Base-by-base conservation (phyloP, 495 filamentous ascomycete species). In the Aspergillus biplanus region DNA sequence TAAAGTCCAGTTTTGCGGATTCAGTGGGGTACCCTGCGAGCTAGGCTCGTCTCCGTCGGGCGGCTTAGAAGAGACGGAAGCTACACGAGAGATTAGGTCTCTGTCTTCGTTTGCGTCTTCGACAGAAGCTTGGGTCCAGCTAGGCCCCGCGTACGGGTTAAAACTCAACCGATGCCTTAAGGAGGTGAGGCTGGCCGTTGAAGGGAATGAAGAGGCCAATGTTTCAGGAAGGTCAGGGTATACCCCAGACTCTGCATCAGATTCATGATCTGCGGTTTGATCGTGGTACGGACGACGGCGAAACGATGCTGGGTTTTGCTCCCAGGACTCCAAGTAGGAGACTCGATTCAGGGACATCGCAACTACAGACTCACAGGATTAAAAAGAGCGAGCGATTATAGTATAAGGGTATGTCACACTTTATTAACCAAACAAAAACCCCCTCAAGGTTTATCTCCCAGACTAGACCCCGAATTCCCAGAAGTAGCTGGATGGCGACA, bases 101-200 rank as follows among this genome's bases (percentile, higher is more conserved):
- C 60, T 66, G 58, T 81, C 76, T 16, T 68, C 69, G 33, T 64
- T 63, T 21, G 59, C 56, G 47, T 72, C 74, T 61, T 74, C 76
- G 39, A 67, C 73, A 11, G 66, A 62, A 7, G 61, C 65, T 57
- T 77, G 71, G 49, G 64, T 74, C 79, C 78, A 82, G 6, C 70
- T 74, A 6, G 73, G 75, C 3, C 78, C 79, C 34, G 75, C 74
- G 67, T 78, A 78, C 3, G 79, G 79, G 56, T 80, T 80, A 69
- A 82, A 82, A 64, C 71, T 82, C 35, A 80, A 63, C 55, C 76
- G 76, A 52, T 73, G 65, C 44, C 72, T 48, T 3, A 58, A 58
- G 7, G 65, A 54, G 9, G 52, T 59, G 39, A 62, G 52, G 61
- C 70, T 74, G 48, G 74, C 74, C 13, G 65, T 78, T 1, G 78